Conservation (phyloP, 2,329 filamentous ascomycete species). For the Scytalidium lignicola region DNA sequence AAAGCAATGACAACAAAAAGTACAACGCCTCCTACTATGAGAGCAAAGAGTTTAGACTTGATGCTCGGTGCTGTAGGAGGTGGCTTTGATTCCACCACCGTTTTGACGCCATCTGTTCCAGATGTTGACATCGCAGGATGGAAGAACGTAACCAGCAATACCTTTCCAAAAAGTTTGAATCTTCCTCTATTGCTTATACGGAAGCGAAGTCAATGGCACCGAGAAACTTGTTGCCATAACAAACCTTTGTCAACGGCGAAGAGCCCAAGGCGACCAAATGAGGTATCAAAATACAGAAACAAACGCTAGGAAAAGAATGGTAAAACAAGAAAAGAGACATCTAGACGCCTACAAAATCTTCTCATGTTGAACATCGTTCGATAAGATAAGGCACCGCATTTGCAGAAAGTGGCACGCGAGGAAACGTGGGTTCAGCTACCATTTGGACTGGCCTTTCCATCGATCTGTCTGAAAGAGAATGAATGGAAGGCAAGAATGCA, state of each 20-base stretch:
- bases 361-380: too few relatives aligned
- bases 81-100: background rate
- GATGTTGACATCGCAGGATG: background rate
- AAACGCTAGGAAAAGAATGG: background rate
- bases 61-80: background rate
- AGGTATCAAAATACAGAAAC: background rate
- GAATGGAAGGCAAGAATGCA: too few relatives aligned
- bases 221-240: background rate
- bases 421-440: too few relatives aligned
- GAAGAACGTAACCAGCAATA: background rate
- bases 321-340: background rate
- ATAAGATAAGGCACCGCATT: too few relatives aligned
- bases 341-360: too few relatives aligned
- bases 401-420: too few relatives aligned
- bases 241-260: background rate
- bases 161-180: background rate
- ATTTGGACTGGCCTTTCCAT: too few relatives aligned
- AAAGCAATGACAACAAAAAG: slow-evolving; percentile 10
- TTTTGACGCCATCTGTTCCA: background rate
- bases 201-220: too few relatives aligned
- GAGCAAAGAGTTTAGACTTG: background rate
- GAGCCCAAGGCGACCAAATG: background rate
- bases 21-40: slow-evolving; percentile 1
- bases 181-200: too few relatives aligned
- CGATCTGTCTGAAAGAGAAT: too few relatives aligned